Percentiles rank a stretch among this genome's conserved stretches.
These are phyloP conservation scores for Silene latifolia DNA, from an alignment of 148 eudicot genomes.

Conservation along the genomic window DNA sequence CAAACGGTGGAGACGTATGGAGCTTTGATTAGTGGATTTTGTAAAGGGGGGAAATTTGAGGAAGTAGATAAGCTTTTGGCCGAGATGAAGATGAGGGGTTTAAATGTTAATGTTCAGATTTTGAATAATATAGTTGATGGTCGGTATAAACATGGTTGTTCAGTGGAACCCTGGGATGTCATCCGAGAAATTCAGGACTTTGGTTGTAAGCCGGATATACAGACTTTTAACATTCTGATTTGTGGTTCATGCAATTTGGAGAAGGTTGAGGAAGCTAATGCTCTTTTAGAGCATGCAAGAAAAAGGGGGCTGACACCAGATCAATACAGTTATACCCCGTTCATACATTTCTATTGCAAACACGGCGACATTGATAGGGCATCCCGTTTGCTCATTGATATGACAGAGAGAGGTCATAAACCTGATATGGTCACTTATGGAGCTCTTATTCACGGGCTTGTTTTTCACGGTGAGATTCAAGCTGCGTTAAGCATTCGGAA, in stretches of 20 bases:
- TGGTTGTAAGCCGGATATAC: constrained; percentile 63
- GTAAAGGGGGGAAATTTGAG: constrained; percentile 56
- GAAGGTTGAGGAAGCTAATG: constrained; percentile 61
- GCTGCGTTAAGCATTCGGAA: constrained; percentile 53
- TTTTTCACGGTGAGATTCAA: constrained; percentile 62
- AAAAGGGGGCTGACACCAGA: constrained; percentile 51
- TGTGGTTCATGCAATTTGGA: constrained; percentile 50
- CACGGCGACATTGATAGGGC: constrained; percentile 62
- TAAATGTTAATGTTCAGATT: constrained; percentile 48
- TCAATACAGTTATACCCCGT: constrained; percentile 69
- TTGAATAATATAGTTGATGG: constrained; percentile 69
- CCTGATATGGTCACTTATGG: constrained; percentile 77
- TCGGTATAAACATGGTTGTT: constrained; percentile 44
- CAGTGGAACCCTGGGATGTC: constrained; percentile 46
- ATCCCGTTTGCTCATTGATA: constrained; percentile 50
- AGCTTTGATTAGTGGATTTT: constrained; percentile 60
- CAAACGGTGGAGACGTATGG: constrained; percentile 77
- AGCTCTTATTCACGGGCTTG: constrained; percentile 80
- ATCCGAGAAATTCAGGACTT: constrained; percentile 45
- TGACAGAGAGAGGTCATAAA: constrained; percentile 59
- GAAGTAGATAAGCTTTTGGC: constrained; percentile 51
- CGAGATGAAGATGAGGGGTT: constrained; percentile 71
- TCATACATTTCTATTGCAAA: constrained; percentile 58
- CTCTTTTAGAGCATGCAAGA: constrained; percentile 43
- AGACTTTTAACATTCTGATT: constrained; percentile 67